Conservation (phyloP, 1,284 basidiomycete species). For the Cutaneotrichosporon sp. region DNA sequence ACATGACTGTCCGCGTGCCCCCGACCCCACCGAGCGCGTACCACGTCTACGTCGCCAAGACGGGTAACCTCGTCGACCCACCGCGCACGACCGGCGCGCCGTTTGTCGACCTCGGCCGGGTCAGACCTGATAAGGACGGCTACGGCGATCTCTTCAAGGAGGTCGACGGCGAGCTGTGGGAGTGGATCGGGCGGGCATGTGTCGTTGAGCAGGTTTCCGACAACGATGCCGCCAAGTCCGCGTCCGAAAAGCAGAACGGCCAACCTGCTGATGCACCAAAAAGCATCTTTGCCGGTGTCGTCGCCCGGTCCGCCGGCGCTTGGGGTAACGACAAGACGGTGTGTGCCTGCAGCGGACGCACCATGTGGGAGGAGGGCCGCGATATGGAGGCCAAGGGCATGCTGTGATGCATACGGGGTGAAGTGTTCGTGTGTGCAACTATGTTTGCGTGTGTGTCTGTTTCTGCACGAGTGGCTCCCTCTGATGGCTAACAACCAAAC, state of each 20-base stretch:
- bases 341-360: conserved; percentile 48
- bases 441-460: too few species aligned
- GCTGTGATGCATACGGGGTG: neutral
- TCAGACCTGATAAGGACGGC: conserved; percentile 44
- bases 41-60: conserved; percentile 41
- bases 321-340: conserved; percentile 51
- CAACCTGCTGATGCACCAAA: neutral
- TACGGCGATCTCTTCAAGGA: conserved; percentile 49
- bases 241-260: neutral
- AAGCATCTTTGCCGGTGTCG: conserved; percentile 46
- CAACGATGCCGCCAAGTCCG: conserved; percentile 3
- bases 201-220: conserved; percentile 31
- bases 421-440: too few species aligned
- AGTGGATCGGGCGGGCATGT: conserved; percentile 48
- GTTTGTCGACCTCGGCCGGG: conserved; percentile 31
- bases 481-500: too few species aligned
- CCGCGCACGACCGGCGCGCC: conserved; percentile 43
- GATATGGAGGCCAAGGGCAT: conserved; percentile 43
- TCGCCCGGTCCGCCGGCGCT: conserved; percentile 46
- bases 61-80: conserved; percentile 45
- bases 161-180: conserved; percentile 47
- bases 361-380: conserved; percentile 50
- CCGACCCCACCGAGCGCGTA: conserved; percentile 18
- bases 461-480: too few species aligned
- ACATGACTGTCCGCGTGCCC: conserved; percentile 46